phyloP scores from a whole-genome alignment of 2,329 filamentous ascomycete species.

The Onygenales sp. region DNA sequence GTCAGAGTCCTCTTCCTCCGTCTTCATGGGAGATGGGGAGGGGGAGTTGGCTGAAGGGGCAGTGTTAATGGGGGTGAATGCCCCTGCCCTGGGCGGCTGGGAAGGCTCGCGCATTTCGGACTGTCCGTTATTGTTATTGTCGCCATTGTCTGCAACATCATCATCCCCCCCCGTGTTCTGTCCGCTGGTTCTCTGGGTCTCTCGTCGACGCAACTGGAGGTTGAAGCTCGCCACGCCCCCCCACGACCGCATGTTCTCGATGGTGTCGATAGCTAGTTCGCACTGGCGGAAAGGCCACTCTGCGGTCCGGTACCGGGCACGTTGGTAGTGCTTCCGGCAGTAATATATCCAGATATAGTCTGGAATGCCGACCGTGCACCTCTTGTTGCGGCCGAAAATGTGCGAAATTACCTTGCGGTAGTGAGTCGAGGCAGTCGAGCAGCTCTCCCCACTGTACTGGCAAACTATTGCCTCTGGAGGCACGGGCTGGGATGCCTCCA shows the following conservation, averaged over 20 bases:
- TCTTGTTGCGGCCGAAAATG: constrained; percentile 75
- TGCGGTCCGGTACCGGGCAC: constrained; percentile 57
- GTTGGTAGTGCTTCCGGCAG: constrained; percentile 77
- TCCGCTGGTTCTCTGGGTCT: constrained; percentile 21
- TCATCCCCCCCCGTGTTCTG: not conserved
- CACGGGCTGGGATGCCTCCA: not conserved
- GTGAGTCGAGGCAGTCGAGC: constrained; percentile 30
- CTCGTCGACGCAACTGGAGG: constrained; percentile 55
- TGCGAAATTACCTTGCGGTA: constrained; percentile 70
- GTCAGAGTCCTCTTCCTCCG: not conserved
- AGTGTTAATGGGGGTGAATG: not conserved
- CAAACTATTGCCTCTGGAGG: constrained; percentile 1
- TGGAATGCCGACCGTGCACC: constrained; percentile 62
- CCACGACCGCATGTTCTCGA: constrained; percentile 56
- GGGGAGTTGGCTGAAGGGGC: not conserved
- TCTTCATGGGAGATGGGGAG: not conserved
- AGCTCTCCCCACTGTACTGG: constrained; percentile 13
- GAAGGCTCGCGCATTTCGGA: not conserved
- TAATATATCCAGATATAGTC: constrained; percentile 62
- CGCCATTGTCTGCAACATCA: not conserved
- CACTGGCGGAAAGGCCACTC: constrained; percentile 53
- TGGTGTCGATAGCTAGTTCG: constrained; percentile 53
- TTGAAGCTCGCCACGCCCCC: constrained; percentile 51
- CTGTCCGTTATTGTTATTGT: not conserved
- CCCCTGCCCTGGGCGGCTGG: not conserved